Conservation (phyloP, 371 early-diverging fungal species). For the Apophysomyces sp. region DNA sequence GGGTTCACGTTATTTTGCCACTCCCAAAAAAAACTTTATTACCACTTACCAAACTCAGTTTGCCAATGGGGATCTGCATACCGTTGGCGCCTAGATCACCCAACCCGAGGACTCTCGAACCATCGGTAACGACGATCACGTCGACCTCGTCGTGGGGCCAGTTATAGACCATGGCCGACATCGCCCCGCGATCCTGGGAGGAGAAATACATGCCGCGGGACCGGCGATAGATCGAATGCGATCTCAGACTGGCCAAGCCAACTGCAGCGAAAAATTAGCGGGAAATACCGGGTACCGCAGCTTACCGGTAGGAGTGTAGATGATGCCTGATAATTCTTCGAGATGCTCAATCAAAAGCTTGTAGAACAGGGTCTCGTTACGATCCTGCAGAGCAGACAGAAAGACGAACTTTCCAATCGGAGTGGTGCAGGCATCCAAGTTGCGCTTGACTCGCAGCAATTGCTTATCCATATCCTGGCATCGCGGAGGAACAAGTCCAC, state of each 20-base stretch:
- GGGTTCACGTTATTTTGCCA: background rate
- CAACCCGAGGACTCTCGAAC: conserved; percentile 64
- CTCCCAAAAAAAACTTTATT: background rate
- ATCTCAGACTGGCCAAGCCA: conserved; percentile 52
- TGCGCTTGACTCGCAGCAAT: conserved; percentile 56
- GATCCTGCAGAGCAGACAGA: conserved; percentile 52
- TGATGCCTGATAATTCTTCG: conserved; percentile 49
- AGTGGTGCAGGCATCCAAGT: conserved; percentile 56
- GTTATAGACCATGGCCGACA: conserved; percentile 61
- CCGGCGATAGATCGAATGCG: conserved; percentile 65
- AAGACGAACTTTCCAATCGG: conserved; percentile 63
- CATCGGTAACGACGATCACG: conserved; percentile 71
- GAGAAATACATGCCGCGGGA: conserved; percentile 68
- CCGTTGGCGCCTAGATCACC: conserved; percentile 73
- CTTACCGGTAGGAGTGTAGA: conserved; percentile 51
- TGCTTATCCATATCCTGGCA: conserved; percentile 68
- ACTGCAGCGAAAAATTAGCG: conserved; percentile 17
- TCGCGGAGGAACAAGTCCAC: conserved; percentile 67
- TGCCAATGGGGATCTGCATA: conserved; percentile 66
- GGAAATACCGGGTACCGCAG: background rate
- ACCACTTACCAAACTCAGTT: conserved; percentile 52
- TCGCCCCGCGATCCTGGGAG: conserved; percentile 56
- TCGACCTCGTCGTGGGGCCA: conserved; percentile 62
- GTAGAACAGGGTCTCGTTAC: conserved; percentile 68
- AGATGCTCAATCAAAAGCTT: conserved; percentile 61